Conservation (phyloP, 805 yeast genomes). For the Teunomyces barrocoloradensis region DNA sequence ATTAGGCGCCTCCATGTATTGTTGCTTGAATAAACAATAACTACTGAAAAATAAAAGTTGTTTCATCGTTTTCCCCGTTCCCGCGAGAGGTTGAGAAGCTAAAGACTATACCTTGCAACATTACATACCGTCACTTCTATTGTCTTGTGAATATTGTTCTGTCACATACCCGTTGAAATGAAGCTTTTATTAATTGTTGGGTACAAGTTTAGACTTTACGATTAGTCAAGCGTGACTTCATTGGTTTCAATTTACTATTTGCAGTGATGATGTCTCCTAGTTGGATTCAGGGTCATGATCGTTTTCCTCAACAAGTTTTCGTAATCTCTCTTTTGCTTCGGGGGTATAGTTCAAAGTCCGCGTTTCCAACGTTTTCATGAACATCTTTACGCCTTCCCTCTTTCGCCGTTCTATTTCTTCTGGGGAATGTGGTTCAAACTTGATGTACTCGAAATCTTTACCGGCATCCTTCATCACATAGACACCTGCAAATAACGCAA, state of each 20-base stretch:
- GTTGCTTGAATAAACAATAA: neutral
- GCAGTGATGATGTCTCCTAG: neutral
- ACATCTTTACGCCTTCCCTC: conserved; percentile 27
- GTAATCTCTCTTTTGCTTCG: conserved; percentile 38
- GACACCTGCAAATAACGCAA: conserved; percentile 34
- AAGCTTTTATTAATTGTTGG: neutral
- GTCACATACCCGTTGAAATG: neutral
- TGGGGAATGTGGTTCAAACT: conserved; percentile 35
- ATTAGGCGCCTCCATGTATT: neutral
- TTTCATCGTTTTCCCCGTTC: neutral
- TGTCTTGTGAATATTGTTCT: neutral
- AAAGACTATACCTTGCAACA: neutral
- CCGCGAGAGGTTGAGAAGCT: neutral
- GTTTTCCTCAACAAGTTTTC: conserved; percentile 20
- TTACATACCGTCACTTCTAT: neutral
- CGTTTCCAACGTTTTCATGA: conserved; percentile 30
- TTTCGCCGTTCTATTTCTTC: conserved; percentile 40
- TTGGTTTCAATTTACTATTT: neutral
- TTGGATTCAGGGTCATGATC: conserved; percentile 2
- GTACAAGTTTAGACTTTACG: neutral
- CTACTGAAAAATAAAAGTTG: neutral
- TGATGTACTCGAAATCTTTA: conserved; percentile 38
- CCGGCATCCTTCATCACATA: conserved; percentile 35
- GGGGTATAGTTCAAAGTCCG: conserved; percentile 42
- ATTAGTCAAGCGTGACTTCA: neutral